Evolutionary conservation across 192 early-diverging fungal genomes (phyloP).

Genomic region (Funneliformis geosporum): DNA sequence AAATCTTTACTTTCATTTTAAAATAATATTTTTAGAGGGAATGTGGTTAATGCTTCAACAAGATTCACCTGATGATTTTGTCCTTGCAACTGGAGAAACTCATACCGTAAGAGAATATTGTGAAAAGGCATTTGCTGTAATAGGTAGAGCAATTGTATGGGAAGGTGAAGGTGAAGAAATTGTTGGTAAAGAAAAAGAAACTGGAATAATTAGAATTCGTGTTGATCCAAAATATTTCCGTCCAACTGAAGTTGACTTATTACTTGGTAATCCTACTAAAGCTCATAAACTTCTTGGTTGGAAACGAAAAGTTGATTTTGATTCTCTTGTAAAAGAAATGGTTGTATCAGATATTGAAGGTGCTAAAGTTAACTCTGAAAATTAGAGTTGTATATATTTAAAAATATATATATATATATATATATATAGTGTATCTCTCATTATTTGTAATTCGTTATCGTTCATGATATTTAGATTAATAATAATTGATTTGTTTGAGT

Average conservation of each 20-base stretch:
- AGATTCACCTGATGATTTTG: constrained; percentile 70
- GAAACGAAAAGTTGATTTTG: constrained; percentile 71
- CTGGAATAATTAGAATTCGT: constrained; percentile 57
- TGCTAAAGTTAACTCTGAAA: constrained; percentile 24
- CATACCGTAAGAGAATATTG: constrained; percentile 77
- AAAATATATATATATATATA: too few relatives aligned
- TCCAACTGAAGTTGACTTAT: constrained; percentile 75
- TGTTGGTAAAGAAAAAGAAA: constrained; percentile 58
- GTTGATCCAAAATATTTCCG: constrained; percentile 78
- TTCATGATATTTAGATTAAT: too few relatives aligned
- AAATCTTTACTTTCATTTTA: not conserved
- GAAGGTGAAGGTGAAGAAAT: constrained; percentile 65
- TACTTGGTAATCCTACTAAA: constrained; percentile 74
- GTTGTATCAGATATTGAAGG: constrained; percentile 61
- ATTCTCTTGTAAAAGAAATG: constrained; percentile 69
- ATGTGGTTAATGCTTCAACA: constrained; percentile 86
- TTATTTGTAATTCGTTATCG: too few relatives aligned
- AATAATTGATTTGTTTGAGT: too few relatives aligned
- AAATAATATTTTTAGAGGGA: constrained; percentile 48
- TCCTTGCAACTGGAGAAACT: constrained; percentile 78
- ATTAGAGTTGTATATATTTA: constrained; percentile 11
- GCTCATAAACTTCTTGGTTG: constrained; percentile 65
- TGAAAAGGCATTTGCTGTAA: constrained; percentile 72
- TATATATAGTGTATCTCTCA: too few relatives aligned
- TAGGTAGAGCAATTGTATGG: constrained; percentile 63